A percentile compares a stretch with the other conserved stretches of the same genome.
Conservation (phyloP, 495 filamentous ascomycete species). For the Podospora tetraspora region DNA sequence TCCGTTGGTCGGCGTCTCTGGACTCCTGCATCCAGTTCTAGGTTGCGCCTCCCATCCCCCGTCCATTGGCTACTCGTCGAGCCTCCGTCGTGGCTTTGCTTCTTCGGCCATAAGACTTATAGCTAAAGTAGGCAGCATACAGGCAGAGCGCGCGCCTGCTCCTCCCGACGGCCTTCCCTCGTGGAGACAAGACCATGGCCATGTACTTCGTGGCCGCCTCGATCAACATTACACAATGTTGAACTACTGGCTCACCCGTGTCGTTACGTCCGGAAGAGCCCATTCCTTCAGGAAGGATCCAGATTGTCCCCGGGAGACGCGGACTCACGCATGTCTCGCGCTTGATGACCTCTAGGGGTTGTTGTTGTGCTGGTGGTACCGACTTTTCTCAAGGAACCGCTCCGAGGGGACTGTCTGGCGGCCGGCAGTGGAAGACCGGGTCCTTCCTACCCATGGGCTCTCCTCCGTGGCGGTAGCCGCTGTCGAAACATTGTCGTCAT, state of each 20-base stretch:
- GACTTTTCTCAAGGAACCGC: background rate
- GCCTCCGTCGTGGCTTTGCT: background rate
- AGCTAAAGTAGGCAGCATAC: conserved; percentile 1
- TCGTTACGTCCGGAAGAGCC: background rate
- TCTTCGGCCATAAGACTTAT: background rate
- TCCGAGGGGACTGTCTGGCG: background rate
- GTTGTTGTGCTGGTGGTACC: background rate
- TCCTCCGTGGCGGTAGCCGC: background rate
- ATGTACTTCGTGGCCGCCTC: background rate
- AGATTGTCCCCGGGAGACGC: background rate
- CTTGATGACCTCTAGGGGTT: background rate
- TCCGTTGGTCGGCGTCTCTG: conserved; percentile 21
- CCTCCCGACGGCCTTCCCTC: conserved; percentile 6
- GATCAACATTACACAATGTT: conserved; percentile 4
- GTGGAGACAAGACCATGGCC: conserved; percentile 2
- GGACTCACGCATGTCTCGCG: background rate
- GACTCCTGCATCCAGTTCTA: conserved; percentile 1
- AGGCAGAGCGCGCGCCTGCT: conserved; percentile 33
- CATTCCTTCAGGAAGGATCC: background rate
- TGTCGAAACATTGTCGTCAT: background rate
- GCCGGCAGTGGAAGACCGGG: background rate
- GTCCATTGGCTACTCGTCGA: conserved; percentile 22
- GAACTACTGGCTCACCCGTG: background rate
- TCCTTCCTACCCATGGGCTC: background rate
- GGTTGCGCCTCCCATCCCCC: background rate